phyloP scores from a whole-genome alignment of 2,329 filamentous ascomycete species.

The Diaporthe amygdali region DNA sequence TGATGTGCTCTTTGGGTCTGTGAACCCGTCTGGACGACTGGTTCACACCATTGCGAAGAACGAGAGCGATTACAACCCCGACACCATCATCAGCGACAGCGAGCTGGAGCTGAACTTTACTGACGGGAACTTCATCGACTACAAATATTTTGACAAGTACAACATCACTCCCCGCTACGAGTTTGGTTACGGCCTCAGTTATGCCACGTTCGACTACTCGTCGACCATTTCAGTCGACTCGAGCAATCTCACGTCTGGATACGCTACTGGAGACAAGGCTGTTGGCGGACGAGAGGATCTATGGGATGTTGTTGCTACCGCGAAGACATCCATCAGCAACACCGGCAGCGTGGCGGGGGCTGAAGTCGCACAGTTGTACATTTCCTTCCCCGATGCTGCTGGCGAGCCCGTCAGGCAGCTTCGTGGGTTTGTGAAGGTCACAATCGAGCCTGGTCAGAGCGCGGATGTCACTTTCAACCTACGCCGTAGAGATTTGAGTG shows the following conservation, averaged over 20 bases:
- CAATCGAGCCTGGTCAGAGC: conserved; percentile 49
- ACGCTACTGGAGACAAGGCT: conserved; percentile 43
- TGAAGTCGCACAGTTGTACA: conserved; percentile 55
- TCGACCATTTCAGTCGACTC: conserved; percentile 34
- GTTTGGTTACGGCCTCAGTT: conserved; percentile 62
- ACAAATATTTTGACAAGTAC: conserved; percentile 56
- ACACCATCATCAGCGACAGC: conserved; percentile 45
- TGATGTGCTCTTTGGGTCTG: conserved; percentile 61
- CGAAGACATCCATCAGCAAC: conserved; percentile 47
- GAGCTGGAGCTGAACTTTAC: conserved; percentile 57
- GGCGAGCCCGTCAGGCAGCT: conserved; percentile 60
- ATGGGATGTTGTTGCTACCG: conserved; percentile 50
- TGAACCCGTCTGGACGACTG: conserved; percentile 61
- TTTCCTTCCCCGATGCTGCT: conserved; percentile 47
- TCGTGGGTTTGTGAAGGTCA: conserved; percentile 68
- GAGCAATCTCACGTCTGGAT: conserved; percentile 35
- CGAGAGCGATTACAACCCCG: conserved; percentile 60
- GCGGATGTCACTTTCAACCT: conserved; percentile 55
- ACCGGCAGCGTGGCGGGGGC: conserved; percentile 46
- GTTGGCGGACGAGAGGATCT: conserved; percentile 52
- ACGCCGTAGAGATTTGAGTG: conserved; percentile 67
- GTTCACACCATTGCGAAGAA: conserved; percentile 66
- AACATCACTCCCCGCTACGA: conserved; percentile 56
- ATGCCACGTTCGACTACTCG: conserved; percentile 50
- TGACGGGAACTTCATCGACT: conserved; percentile 58